Evolutionary conservation across 2,329 filamentous ascomycete species (phyloP).

Genomic region (Aspergillus tamarii): DNA sequence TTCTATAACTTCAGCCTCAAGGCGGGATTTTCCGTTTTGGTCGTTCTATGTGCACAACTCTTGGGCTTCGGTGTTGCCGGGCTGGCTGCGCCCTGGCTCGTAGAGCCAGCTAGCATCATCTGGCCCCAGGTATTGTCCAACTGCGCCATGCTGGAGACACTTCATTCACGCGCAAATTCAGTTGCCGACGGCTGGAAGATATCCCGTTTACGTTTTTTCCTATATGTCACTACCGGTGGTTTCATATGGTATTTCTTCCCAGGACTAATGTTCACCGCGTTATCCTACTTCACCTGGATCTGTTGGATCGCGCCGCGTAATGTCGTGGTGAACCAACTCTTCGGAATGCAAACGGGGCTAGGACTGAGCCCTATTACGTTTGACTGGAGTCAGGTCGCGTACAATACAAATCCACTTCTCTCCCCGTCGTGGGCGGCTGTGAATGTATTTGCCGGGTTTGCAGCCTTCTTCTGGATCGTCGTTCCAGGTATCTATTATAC

Average conservation of each 20-base stretch:
- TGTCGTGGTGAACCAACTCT: slow-evolving; percentile 51
- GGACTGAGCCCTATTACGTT: slow-evolving; percentile 36
- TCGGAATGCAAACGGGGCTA: slow-evolving; percentile 41
- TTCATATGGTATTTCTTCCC: slow-evolving; percentile 58
- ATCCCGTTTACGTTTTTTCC: slow-evolving; percentile 43
- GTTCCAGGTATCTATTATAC: slow-evolving; percentile 45
- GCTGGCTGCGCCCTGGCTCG: slow-evolving; percentile 40
- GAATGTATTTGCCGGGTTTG: slow-evolving; percentile 37
- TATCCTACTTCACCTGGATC: slow-evolving; percentile 54
- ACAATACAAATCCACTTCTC: slow-evolving; percentile 40
- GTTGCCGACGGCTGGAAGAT: slow-evolving; percentile 44
- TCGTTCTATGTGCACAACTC: slow-evolving; percentile 44
- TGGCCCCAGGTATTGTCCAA: slow-evolving; percentile 46
- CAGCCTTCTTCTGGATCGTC: slow-evolving; percentile 32
- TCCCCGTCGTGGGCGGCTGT: slow-evolving; percentile 32
- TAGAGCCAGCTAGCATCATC: slow-evolving; percentile 43
- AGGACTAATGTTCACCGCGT: slow-evolving; percentile 52
- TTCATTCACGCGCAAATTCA: slow-evolving; percentile 43
- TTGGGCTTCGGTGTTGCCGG: slow-evolving; percentile 47
- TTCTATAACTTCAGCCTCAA: slow-evolving; percentile 48
- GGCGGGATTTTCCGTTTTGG: slow-evolving; percentile 43
- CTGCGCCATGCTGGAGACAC: slow-evolving; percentile 41
- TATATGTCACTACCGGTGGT: slow-evolving; percentile 32
- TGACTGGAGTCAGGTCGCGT: slow-evolving; percentile 39
- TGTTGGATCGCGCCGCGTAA: slow-evolving; percentile 56